A percentile compares a stretch with the other conserved stretches of the same genome.
Conservation (phyloP, 176 grass and related monocot genomes). For the Guadua angustifolia region DNA sequence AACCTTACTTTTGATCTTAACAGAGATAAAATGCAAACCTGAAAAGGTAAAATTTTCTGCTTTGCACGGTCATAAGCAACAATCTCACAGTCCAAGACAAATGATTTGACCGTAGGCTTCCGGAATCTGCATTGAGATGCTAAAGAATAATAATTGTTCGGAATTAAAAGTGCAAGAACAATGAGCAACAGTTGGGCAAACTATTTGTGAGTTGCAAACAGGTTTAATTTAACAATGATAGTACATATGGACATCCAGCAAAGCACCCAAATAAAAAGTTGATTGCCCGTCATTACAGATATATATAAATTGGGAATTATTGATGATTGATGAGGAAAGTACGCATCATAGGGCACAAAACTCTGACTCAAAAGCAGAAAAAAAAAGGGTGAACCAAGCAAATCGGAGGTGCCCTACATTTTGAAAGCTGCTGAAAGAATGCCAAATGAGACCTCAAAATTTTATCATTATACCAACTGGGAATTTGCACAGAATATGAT, state of each 20-base stretch:
- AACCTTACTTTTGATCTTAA: constrained; percentile 33
- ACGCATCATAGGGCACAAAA: background rate
- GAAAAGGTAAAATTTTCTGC: constrained; percentile 86
- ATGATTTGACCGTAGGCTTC: constrained; percentile 79
- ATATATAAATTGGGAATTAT: background rate
- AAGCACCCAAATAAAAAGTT: constrained; percentile 3
- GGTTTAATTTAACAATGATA: constrained; percentile 15
- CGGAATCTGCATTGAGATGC: constrained; percentile 73
- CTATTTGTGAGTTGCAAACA: constrained; percentile 9
- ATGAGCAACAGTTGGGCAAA: background rate
- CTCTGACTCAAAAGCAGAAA: background rate
- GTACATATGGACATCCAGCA: background rate
- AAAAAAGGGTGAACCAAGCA: background rate
- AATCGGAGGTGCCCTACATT: background rate
- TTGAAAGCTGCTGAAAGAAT: background rate
- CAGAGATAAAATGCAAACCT: constrained; percentile 64
- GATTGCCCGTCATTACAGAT: background rate
- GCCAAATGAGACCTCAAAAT: background rate
- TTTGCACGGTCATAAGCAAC: constrained; percentile 94
- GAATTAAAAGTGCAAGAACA: constrained; percentile 21
- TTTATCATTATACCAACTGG: background rate
- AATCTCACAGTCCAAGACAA: constrained; percentile 97
- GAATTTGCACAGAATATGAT: background rate
- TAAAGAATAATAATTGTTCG: constrained; percentile 33
- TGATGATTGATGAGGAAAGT: background rate